A percentile compares a stretch with the other conserved stretches of the same genome.
Evolutionary conservation across 805 yeast genomes (phyloP).

Genomic region (Kurtzmaniella cleridarum): DNA sequence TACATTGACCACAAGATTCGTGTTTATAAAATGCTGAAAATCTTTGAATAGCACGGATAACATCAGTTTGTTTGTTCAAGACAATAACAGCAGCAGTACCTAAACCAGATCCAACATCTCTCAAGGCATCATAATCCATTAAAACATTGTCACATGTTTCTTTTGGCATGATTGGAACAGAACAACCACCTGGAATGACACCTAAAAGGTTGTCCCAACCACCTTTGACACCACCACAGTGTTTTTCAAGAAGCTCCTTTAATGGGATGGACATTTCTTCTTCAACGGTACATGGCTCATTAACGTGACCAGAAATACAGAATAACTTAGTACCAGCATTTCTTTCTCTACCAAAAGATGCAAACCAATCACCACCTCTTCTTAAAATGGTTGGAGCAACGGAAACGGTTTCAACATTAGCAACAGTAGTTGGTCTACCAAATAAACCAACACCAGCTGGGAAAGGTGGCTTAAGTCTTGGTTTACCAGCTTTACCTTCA

Average conservation of each 20-base stretch:
- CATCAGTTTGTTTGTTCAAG: conserved; percentile 81
- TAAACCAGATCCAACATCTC: conserved; percentile 80
- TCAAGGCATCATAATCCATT: conserved; percentile 86
- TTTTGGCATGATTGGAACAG: conserved; percentile 77
- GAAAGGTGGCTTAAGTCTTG: conserved; percentile 90
- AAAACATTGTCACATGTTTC: conserved; percentile 60
- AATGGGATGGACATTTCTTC: conserved; percentile 91
- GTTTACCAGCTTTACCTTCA: conserved; percentile 92
- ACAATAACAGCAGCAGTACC: conserved; percentile 94
- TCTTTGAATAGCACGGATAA: conserved; percentile 81
- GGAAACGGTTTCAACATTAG: conserved; percentile 87
- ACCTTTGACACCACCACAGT: conserved; percentile 87
- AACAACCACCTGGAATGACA: conserved; percentile 86
- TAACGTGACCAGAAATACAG: conserved; percentile 87
- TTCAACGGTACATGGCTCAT: conserved; percentile 89
- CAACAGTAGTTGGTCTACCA: conserved; percentile 88
- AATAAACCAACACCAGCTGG: conserved; percentile 91
- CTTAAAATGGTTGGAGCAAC: conserved; percentile 87
- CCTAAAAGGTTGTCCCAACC: conserved; percentile 91
- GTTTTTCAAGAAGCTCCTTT: conserved; percentile 75
- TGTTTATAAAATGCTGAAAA: conserved; percentile 81
- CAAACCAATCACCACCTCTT: conserved; percentile 87
- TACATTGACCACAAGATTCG: conserved; percentile 93
- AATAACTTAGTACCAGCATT: conserved; percentile 78
- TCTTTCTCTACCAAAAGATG: conserved; percentile 77